Base-by-base conservation (phyloP, 306 rosid species). In the Benincasa hispida region DNA sequence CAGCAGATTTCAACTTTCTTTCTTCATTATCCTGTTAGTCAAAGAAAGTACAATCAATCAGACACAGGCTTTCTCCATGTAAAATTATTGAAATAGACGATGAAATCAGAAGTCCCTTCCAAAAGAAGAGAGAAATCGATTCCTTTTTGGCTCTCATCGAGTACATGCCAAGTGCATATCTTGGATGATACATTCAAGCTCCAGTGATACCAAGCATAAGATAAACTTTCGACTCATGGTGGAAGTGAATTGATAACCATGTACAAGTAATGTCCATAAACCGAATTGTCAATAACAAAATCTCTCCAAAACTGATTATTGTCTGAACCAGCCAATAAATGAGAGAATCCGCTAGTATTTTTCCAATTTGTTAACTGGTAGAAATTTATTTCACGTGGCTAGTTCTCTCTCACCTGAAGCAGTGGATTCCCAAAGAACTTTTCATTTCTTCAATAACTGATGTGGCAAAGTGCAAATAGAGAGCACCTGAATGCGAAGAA, bases 401-500 rank as follows among this genome's bases (percentile, higher is more conserved):
- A 10, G 60, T 65, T 68, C 41, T 22, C 54, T 67, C 84, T 91
- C 83, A 92, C 98, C 98, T 92, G 91, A 94, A 92, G 82, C 99
- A 92, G 79, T 79, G 91, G 61, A 92, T 94, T 81, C 99, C 99
- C 81, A 94, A 77, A 68, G 99, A 97, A 54, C 81, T 51, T 57
- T 88, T 95, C 30, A 95, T 92, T 79, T 95, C 98, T 77, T 84
- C 89, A 83, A 95, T 62, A 72, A 95, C 96, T 5, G 96, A 82
- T 8, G 88, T 92, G 0, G 96, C 96, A 17, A 95, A 95, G 79
- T 92, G 85, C 87, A 92, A 78, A 87, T 95, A 95, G 60, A 95
- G 85, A n/a, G 84, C 48, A 78, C 13, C 95, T 95, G 96, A 22
- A 53, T 82, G 62, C 68, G 75, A 41, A 67, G 65, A 65, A 79